Evolutionary conservation across 805 yeast genomes (phyloP).

Genomic region (Ogataea henricii): DNA sequence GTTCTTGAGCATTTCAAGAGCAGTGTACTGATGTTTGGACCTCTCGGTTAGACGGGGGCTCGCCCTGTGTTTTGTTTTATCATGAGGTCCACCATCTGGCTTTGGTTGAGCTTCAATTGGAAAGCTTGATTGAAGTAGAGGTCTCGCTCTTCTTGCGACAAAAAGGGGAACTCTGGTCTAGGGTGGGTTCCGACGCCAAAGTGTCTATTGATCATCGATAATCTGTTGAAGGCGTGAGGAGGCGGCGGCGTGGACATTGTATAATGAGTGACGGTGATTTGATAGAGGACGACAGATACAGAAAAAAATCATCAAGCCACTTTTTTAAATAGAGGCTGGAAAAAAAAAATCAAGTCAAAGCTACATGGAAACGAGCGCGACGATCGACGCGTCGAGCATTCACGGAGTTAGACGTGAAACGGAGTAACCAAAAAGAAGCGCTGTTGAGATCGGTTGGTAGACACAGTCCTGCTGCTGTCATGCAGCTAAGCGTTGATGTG

Average conservation of each 20-base stretch:
- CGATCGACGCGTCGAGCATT: background rate
- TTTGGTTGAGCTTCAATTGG: slow-evolving; percentile 7
- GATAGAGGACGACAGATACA: background rate
- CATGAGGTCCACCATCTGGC: slow-evolving; percentile 22
- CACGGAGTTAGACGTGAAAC: background rate
- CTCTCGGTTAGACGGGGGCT: slow-evolving; percentile 10
- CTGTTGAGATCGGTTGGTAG: too few species aligned
- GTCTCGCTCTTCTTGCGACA: slow-evolving; percentile 20
- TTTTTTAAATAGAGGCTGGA: background rate
- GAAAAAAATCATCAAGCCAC: background rate
- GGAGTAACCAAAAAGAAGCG: too few species aligned
- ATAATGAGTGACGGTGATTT: background rate
- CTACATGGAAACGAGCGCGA: too few species aligned
- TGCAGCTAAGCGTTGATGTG: too few species aligned
- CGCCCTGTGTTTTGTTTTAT: background rate
- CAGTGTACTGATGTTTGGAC: slow-evolving; percentile 23
- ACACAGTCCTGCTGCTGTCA: too few species aligned
- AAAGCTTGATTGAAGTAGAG: slow-evolving; percentile 17
- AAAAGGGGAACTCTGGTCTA: slow-evolving; percentile 25
- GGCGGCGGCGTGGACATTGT: background rate
- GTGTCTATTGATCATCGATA: slow-evolving; percentile 25
- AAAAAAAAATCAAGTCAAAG: background rate
- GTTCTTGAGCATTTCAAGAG: slow-evolving; percentile 24
- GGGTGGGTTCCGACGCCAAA: slow-evolving; percentile 10
- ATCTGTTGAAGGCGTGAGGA: slow-evolving; percentile 14